phyloP scores from a whole-genome alignment of 176 grass and related monocot species.

The Coix lacrymajobi region DNA sequence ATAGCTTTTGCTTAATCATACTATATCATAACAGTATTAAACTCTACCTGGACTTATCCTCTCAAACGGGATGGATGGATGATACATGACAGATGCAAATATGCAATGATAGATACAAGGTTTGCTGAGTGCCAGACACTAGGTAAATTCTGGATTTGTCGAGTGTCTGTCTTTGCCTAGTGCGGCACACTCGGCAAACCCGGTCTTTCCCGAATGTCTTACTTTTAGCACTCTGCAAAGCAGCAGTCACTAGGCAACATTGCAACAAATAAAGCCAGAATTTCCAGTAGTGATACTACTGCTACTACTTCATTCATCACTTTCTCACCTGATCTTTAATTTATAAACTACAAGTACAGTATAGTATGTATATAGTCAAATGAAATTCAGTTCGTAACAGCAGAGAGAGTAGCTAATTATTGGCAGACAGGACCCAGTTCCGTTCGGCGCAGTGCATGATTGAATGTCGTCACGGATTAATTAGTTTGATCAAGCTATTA shows the following conservation, averaged over 20 bases:
- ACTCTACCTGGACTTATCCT: not conserved
- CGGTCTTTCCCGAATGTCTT: too few species aligned
- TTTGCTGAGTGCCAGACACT: too few species aligned
- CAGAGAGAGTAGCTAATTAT: not conserved
- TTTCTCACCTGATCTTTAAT: conserved; percentile 16
- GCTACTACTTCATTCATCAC: not conserved
- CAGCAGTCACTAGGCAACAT: too few species aligned
- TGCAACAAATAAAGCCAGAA: too few species aligned
- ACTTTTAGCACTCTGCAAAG: too few species aligned
- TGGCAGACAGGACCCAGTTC: conserved; percentile 36
- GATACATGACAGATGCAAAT: too few species aligned
- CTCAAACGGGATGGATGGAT: not conserved
- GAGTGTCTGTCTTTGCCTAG: too few species aligned
- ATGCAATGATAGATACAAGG: too few species aligned
- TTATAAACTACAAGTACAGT: not conserved
- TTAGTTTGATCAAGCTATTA: not conserved
- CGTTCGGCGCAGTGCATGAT: conserved; percentile 42
- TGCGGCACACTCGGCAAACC: too few species aligned
- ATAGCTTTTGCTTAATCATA: not conserved
- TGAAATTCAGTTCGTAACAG: not conserved
- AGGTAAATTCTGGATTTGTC: too few species aligned
- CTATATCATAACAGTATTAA: not conserved
- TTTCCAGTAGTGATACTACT: too few species aligned
- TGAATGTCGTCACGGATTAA: conserved; percentile 4
- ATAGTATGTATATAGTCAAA: not conserved